Conservation (phyloP, 2,329 filamentous ascomycete genomes). For the Apiospora malaysiana region DNA sequence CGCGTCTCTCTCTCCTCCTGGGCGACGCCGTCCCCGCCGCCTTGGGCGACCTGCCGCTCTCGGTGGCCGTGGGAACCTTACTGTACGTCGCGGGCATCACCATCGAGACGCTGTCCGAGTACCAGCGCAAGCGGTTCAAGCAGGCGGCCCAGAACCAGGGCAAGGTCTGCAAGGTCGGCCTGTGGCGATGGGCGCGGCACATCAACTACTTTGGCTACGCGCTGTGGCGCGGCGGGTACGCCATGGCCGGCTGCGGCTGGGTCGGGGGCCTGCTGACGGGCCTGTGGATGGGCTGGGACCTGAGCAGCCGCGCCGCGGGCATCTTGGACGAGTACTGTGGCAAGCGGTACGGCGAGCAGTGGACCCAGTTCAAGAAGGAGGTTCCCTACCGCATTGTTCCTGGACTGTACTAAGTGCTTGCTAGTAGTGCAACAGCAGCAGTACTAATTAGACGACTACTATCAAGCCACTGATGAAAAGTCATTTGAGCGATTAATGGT, state of each 20-base stretch:
- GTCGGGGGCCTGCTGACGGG: constrained; percentile 40
- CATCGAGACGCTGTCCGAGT: constrained; percentile 61
- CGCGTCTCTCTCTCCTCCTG: constrained; percentile 20
- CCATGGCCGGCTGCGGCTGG: constrained; percentile 44
- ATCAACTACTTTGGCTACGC: constrained; percentile 48
- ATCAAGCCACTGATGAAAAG: no score
- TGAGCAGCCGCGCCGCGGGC: constrained; percentile 39
- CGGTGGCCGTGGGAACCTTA: constrained; percentile 48
- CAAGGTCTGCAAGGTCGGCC: constrained; percentile 44
- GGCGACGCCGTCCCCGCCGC: no score
- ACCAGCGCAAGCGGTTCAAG: constrained; percentile 57
- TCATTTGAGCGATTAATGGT: neutral
- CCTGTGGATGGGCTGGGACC: constrained; percentile 38
- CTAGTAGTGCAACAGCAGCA: no score
- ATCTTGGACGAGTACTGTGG: constrained; percentile 46
- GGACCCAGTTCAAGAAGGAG: constrained; percentile 45
- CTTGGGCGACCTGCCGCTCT: constrained; percentile 28
- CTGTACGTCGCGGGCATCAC: constrained; percentile 58
- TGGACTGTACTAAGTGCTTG: constrained; percentile 40
- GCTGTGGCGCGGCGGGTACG: constrained; percentile 39
- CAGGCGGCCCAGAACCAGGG: constrained; percentile 43
- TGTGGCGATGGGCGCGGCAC: constrained; percentile 48
- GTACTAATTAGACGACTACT: no score
- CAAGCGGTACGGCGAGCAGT: constrained; percentile 45
- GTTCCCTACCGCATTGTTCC: constrained; percentile 45